Evolutionary conservation across 2,329 filamentous ascomycete species (phyloP).

Genomic region (Rhynchosporium graminicola): DNA sequence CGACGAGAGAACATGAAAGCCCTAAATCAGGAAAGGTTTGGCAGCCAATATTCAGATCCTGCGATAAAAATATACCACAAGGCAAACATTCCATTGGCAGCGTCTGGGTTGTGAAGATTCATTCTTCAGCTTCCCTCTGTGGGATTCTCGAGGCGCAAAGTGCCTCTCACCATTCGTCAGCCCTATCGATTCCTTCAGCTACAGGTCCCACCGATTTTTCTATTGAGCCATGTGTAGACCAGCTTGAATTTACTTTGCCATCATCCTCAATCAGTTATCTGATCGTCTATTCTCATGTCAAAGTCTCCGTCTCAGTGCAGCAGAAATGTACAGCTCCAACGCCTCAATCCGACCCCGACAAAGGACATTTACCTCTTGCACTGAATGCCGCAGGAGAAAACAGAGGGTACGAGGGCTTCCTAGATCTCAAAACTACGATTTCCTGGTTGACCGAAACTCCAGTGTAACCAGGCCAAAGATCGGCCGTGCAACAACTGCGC

Average conservation of each 20-base stretch:
- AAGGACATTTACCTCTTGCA: constrained; percentile 33
- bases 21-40: too few relatives aligned
- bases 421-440: constrained; percentile 18
- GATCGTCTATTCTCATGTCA: constrained; percentile 5
- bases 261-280: constrained; percentile 14
- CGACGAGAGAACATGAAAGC: too few relatives aligned
- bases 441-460: constrained; percentile 20
- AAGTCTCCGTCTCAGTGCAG: constrained; percentile 17
- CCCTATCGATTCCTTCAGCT: constrained; percentile 22
- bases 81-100: constrained; percentile 11
- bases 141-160: constrained; percentile 21
- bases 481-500: constrained; percentile 35
- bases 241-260: constrained; percentile 18
- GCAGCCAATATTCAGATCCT: neutral
- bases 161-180: constrained; percentile 23
- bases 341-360: constrained; percentile 29
- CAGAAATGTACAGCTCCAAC: constrained; percentile 30
- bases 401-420: constrained; percentile 29
- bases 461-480: constrained; percentile 36
- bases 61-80: constrained; percentile 19
- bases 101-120: constrained; percentile 16
- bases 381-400: constrained; percentile 32
- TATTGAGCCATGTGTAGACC: constrained; percentile 26
- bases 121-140: constrained; percentile 23
- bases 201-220: constrained; percentile 14